phyloP scores from a whole-genome alignment of 129 eudicot species.

The Heracleum sosnowskyi region DNA sequence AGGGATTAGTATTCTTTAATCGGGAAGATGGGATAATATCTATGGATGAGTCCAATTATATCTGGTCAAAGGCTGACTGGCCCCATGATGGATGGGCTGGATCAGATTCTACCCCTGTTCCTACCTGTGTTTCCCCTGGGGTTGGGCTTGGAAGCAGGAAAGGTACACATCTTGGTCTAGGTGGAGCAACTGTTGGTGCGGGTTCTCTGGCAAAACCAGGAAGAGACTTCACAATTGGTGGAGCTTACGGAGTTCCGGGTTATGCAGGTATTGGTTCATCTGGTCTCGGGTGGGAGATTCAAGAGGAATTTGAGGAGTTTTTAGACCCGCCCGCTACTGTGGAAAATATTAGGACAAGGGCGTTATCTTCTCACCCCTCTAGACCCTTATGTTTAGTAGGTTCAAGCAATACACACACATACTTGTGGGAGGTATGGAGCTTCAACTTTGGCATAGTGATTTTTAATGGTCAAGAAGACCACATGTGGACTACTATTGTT shows the following conservation, averaged over 20 bases:
- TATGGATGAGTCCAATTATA: slow-evolving; percentile 43
- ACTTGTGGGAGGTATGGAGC: slow-evolving; percentile 85
- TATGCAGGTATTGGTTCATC: slow-evolving; percentile 51
- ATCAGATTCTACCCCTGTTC: slow-evolving; percentile 73
- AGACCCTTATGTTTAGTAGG: slow-evolving; percentile 93
- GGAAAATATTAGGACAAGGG: slow-evolving; percentile 60
- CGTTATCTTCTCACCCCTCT: slow-evolving; percentile 88
- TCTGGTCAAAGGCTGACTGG: slow-evolving; percentile 96
- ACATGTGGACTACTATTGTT: background rate
- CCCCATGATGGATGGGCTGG: slow-evolving; percentile 96
- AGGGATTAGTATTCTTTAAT: slow-evolving; percentile 74
- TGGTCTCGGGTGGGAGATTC: slow-evolving; percentile 84
- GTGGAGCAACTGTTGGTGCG: slow-evolving; percentile 78
- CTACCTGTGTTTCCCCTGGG: slow-evolving; percentile 82
- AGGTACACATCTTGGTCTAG: slow-evolving; percentile 81
- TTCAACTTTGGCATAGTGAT: background rate
- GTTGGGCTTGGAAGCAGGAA: slow-evolving; percentile 81
- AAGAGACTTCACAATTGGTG: slow-evolving; percentile 38
- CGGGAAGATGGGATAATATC: slow-evolving; percentile 57
- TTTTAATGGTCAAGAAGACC: background rate
- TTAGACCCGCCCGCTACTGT: slow-evolving; percentile 87
- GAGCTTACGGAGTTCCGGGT: slow-evolving; percentile 44
- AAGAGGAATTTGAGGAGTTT: slow-evolving; percentile 77
- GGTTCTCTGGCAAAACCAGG: slow-evolving; percentile 51
- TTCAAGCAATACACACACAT: slow-evolving; percentile 85